Base-by-base conservation (phyloP, 2,329 filamentous ascomycete genomes). In the Trichoderma afroharzianum region DNA sequence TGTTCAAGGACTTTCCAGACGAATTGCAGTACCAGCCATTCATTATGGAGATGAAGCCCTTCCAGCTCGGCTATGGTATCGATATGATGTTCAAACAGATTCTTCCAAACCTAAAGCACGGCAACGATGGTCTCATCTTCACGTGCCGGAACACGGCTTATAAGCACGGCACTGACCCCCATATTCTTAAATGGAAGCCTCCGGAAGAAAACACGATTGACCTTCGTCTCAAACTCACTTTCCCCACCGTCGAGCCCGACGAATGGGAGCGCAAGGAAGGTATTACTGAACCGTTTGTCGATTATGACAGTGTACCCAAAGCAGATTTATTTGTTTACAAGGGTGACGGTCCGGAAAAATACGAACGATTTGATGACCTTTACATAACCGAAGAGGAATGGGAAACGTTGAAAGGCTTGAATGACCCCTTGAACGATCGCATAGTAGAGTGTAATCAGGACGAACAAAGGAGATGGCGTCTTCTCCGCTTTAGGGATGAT, bases 161-260 rank as follows among this genome's bases (percentile, higher is more conserved):
- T 84, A 91, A 91, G 76, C 91, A 92, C 75, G 96, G 96, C 75
- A 99, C 96, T 14, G 96, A 99, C 81, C 89, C 89, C 63, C 92
- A 97, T 80, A 99, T 98, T 74, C 85, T 99, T 50, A 99, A 99
- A 81, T 99, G 96, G 96, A 99, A 99, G 82, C 94, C 95, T 0
- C 93, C 94, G 4, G 87, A 93, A 75, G 96, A 99, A 81, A 99
- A 99, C 83, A 97, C 94, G 0, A 90, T 99, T 76, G 96, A 99
- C 80, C 98, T 97, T 80, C 88, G 92, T 55, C 87, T 98, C 76
- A 88, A 88, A 66, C 87, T 99, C 57, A 85, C 88, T 14, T 98
- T 98, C 77, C 92, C 92, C 0, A 78, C 85, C 0, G 85, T 92
- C n/a, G 87, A 93, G 72, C 91, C 92, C 1, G 88, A 91, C 77